Percentiles rank a stretch among this genome's conserved stretches.
Conservation (phyloP, 1,139 yeast species). For the Lodderomyces parapsilosis region DNA sequence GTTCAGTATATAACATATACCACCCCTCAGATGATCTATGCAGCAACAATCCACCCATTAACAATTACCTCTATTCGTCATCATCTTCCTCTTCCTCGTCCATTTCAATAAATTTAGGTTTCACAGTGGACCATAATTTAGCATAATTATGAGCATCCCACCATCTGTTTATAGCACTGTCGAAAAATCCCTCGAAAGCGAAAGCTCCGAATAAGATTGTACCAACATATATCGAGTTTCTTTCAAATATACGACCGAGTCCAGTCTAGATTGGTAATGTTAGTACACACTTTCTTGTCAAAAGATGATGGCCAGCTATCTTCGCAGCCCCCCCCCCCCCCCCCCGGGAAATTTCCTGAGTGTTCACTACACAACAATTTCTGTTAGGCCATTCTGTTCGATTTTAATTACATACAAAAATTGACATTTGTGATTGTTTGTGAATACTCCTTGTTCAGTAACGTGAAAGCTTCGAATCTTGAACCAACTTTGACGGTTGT, state of each 20-base stretch:
- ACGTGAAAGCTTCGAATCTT: background rate
- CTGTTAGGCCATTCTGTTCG: too few relatives aligned
- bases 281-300: conserved; percentile 10
- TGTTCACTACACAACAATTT: too few relatives aligned
- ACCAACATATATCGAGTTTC: conserved; percentile 90
- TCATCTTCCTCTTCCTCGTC: conserved; percentile 63
- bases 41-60: background rate
- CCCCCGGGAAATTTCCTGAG: too few relatives aligned
- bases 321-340: background rate
- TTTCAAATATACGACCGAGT: conserved; percentile 67
- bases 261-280: conserved; percentile 16
- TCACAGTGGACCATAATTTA: conserved; percentile 96
- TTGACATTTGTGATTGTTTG: conserved; percentile 1
- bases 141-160: conserved; percentile 90
- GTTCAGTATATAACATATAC: background rate
- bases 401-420: background rate
- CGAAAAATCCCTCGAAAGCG: conserved; percentile 84
- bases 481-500: background rate
- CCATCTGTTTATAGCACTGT: conserved; percentile 73
- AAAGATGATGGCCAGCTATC: background rate
- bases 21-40: background rate
- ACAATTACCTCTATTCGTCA: conserved; percentile 25
- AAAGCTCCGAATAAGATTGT: conserved; percentile 85
- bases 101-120: conserved; percentile 58
- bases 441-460: background rate